A percentile compares a stretch with the other conserved stretches of the same genome.
Conservation (phyloP, 2,329 filamentous ascomycete species). For the Coniochaeta hoffmannii region DNA sequence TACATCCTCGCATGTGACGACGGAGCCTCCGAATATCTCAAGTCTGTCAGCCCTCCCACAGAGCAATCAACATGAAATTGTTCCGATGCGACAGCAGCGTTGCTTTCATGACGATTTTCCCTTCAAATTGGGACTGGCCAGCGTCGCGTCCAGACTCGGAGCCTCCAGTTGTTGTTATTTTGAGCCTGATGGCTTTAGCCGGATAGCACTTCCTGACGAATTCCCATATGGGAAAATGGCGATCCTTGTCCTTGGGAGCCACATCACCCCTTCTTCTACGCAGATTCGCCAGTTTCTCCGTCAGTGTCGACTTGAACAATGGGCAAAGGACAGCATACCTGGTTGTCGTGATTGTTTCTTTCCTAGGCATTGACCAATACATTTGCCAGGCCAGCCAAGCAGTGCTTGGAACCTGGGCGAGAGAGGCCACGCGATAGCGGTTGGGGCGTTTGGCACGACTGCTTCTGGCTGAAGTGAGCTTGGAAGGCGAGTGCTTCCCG, state of each 20-base stretch:
- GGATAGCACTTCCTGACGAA: neutral
- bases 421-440: neutral
- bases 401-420: neutral
- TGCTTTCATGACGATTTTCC: neutral
- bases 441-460: neutral
- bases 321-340: neutral
- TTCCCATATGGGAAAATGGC: conserved; percentile 1
- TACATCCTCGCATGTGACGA: neutral
- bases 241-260: conserved; percentile 2
- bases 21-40: neutral
- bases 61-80: conserved; percentile 3
- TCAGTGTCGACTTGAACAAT: neutral
- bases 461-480: neutral
- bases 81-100: neutral
- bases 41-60: neutral
- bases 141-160: neutral
- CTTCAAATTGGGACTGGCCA: neutral
- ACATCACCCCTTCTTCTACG: neutral
- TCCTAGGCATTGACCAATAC: neutral
- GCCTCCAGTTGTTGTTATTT: conserved; percentile 4
- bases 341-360: neutral
- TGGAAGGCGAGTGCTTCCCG: neutral
- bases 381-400: neutral
- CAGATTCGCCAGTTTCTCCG: neutral
- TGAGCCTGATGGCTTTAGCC: neutral